Percentiles rank a stretch among this genome's conserved stretches.
These are phyloP conservation scores for Madurella fahalii DNA, from an alignment of 2,329 filamentous ascomycete species.

Conservation along the genomic window DNA sequence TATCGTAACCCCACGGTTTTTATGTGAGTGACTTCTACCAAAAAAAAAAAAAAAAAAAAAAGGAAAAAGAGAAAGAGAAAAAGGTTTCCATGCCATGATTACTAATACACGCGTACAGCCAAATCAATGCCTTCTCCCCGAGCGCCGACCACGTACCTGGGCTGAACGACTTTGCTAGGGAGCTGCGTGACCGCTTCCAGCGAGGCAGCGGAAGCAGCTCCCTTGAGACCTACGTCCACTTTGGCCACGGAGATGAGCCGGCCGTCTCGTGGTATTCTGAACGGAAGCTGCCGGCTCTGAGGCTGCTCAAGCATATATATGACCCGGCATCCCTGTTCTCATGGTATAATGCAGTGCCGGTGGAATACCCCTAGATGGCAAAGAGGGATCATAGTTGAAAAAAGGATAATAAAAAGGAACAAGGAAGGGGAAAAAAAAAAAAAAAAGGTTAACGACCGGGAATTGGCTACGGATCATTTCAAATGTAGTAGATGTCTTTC, in stretches of 20 bases:
- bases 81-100: too few relatives aligned
- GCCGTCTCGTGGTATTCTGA: conserved; percentile 37
- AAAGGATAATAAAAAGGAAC: too few relatives aligned
- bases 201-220: conserved; percentile 8
- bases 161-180: conserved; percentile 1
- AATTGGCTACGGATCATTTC: too few relatives aligned
- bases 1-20: neutral
- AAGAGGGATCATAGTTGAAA: too few relatives aligned
- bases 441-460: too few relatives aligned
- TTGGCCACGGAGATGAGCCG: conserved; percentile 47
- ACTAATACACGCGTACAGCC: neutral
- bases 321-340: conserved; percentile 43
- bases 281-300: conserved; percentile 40
- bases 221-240: conserved; percentile 43
- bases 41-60: too few relatives aligned
- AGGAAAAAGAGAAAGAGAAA: too few relatives aligned
- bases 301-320: conserved; percentile 43
- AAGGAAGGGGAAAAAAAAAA: too few relatives aligned
- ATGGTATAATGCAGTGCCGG: conserved; percentile 38
- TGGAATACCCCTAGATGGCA: too few relatives aligned
- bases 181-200: neutral
- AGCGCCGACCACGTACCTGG: neutral
- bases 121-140: conserved; percentile 10
- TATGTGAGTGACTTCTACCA: too few relatives aligned
- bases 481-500: too few relatives aligned